Evolutionary conservation across 23 red algal genomes (phyloP), one percentile per base, ranked within the genome.

Genomic region (Chondrus crispus): DNA sequence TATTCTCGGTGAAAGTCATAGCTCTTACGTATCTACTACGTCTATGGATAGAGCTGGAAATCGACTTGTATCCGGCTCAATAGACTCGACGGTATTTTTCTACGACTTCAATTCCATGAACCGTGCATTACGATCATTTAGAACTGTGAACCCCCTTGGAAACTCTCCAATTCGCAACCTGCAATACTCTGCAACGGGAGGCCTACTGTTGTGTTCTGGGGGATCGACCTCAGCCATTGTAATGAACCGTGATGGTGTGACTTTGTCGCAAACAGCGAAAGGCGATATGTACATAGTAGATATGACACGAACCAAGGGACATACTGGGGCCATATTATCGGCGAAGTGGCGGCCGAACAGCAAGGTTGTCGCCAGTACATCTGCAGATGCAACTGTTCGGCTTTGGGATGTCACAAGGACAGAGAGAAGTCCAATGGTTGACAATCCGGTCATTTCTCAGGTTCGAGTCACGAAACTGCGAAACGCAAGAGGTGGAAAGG

Each of bases 261-360:
- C 26, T 47, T 62, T 90, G n/a, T 36, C 87, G 6, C 87, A 90
- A 75, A 90, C 69, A 29, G 54, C 69, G 22, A 64, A 81, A 68
- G 87, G 87, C 41, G 87, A 90, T 78, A 90, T 90, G 87, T 90
- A 90, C 53, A 80, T 90, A 90, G 74, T 90, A 47, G 87, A 90
- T 64, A 28, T 72, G 29, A 46, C 87, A 37, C 70, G 87, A 46
- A 90, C 87, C 32, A 90, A 90, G 46, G 87, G 87, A 6, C 87
- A 90, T 36, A 90, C 87, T 12, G 87, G 62, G 32, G 49, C 87
- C 42, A 66, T 90, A 36, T 32, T 57, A 7, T 64, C 87, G 46
- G 87, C 87, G 18, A 80, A 63, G 26, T 90, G 87, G 87, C 14
- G 38, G 42, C 58, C 71, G 68, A 2, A 49, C 69, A 42, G 53